Evolutionary conservation across 2,329 filamentous ascomycete species (phyloP).

Genomic region (Fonsecaea pugnacius): DNA sequence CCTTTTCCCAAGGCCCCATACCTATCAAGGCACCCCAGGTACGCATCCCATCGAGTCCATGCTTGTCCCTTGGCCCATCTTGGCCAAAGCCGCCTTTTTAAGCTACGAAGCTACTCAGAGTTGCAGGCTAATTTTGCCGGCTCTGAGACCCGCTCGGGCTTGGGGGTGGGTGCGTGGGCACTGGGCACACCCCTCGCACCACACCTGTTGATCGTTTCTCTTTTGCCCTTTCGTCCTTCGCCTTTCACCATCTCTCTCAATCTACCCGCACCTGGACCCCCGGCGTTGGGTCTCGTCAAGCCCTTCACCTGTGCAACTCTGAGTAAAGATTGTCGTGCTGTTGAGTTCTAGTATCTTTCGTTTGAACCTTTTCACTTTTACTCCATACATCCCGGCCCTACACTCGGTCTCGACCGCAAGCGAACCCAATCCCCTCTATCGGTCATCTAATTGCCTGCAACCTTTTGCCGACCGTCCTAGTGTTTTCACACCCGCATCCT

Average conservation of each 20-base stretch:
- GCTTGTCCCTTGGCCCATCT: not conserved
- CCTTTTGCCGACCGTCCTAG: slow-evolving; percentile 8
- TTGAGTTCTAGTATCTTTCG: not conserved
- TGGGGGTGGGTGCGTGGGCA: not conserved
- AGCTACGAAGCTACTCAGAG: slow-evolving; percentile 3
- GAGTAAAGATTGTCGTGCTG: slow-evolving; percentile 2
- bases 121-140: slow-evolving; percentile 14
- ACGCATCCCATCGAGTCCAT: not conserved
- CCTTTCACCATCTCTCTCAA: not conserved
- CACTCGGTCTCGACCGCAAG: slow-evolving; percentile 6
- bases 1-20: not conserved
- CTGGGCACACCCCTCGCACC: not conserved
- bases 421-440: slow-evolving; percentile 7
- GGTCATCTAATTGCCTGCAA: slow-evolving; percentile 7
- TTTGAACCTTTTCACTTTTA: not conserved
- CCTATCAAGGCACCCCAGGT: too few species aligned
- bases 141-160: not conserved
- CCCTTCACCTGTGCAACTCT: not conserved
- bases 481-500: slow-evolving; percentile 3
- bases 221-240: slow-evolving; percentile 10
- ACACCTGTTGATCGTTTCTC: slow-evolving; percentile 21
- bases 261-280: slow-evolving; percentile 4
- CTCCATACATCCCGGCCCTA: slow-evolving; percentile 7
- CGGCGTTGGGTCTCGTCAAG: not conserved
- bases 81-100: slow-evolving; percentile 1